Evolutionary conservation across 495 filamentous ascomycete genomes (phyloP), one percentile per base, ranked within the genome.

Genomic region (Penicillium taxi): DNA sequence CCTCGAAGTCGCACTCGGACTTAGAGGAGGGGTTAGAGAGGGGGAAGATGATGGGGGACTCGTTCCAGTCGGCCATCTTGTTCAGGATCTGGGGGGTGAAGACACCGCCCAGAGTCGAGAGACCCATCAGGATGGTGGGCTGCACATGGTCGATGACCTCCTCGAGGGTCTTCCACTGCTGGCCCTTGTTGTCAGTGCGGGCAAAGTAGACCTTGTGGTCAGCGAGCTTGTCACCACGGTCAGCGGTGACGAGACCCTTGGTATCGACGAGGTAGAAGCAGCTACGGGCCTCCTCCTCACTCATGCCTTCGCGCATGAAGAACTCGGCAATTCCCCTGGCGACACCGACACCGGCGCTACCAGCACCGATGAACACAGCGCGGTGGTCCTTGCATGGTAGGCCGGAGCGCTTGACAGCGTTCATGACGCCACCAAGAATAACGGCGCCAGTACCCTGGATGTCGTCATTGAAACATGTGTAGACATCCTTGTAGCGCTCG

Each of bases 251-350:
- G 4, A 98, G 79, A 50, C 91, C 91, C 72, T 89, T 88, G 50
- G 87, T 93, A 69, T 98, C 91, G 37, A 98, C 90, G 32, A 98
- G 82, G 78, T 82, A 98, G 73, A 98, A 96, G 74, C 93, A 90
- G 52, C 76, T 74, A 41, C 76, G 76, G 39, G 91, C 91, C 44
- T 86, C 82, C 53, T 87, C 77, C 63, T 98, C 91, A n/a, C 84
- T 84, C 48, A 98, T 73, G 26, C 91, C 91, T 42, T 88, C 84
- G 49, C 82, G 82, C 48, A 89, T 84, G 67, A 96, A 98, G 70
- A 84, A 91, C 64, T 91, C 84, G 23, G 94, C 85, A 39, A 98
- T 81, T 67, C 96, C 91, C 66, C 91, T 93, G 12, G 91, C 91
- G 34, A 98, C 91, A 63, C 91, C 91, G 24, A 95, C 89, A 59